These are phyloP conservation scores for Globisporangium sylvaticum DNA, from an alignment of 352 stramenopile species.

Conservation along the genomic window DNA sequence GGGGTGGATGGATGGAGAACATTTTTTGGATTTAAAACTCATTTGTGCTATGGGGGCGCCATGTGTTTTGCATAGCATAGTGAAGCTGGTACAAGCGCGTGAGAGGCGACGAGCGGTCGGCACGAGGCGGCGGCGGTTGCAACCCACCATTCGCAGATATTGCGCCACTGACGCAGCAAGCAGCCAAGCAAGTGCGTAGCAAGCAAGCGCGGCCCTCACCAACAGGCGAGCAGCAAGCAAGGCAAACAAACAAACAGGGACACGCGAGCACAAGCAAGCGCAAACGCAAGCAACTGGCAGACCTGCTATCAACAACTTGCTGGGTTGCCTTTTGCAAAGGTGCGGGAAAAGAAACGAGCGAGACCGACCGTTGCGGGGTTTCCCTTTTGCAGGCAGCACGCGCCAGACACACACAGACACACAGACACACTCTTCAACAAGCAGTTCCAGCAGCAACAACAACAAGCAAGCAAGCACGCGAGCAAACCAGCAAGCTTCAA, in stretches of 20 bases:
- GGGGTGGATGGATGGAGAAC: neutral
- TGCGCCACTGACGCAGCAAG: conserved; percentile 2
- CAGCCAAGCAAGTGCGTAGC: neutral
- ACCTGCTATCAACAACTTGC: neutral
- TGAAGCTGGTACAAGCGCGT: neutral
- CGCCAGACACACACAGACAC: neutral
- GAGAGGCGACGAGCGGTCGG: neutral
- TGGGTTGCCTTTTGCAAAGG: neutral
- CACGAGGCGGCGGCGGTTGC: neutral
- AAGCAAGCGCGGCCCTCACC: neutral
- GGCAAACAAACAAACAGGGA: neutral
- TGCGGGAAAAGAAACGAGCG: neutral
- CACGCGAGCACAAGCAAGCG: neutral
- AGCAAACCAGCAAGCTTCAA: neutral
- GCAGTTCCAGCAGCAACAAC: neutral
- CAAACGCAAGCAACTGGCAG: neutral
- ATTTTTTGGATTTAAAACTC: neutral
- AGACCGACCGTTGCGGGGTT: neutral
- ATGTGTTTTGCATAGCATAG: neutral
- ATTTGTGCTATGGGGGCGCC: neutral
- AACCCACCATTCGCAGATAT: conserved; percentile 6
- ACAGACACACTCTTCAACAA: neutral
- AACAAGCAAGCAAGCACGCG: neutral
- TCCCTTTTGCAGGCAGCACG: neutral
- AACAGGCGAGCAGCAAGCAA: neutral